These are phyloP conservation scores for Jackrogersella multiformis DNA, from an alignment of 495 filamentous ascomycete species.

Conservation along the genomic window DNA sequence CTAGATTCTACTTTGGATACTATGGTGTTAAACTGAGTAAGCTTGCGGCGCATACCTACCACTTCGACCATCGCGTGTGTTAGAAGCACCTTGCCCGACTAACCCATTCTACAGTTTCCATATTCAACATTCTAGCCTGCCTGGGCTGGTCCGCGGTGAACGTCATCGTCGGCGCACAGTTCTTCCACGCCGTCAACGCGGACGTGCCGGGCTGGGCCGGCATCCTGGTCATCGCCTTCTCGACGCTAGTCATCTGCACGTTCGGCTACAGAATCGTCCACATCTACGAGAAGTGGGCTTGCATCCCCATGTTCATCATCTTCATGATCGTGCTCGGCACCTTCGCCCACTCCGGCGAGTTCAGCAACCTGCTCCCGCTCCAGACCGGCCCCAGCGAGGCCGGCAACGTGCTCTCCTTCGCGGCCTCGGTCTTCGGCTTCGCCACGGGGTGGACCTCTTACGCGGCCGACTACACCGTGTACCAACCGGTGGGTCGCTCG, in stretches of 20 bases:
- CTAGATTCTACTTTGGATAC: constrained; percentile 82
- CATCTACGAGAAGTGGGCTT: constrained; percentile 79
- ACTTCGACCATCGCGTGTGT: background rate
- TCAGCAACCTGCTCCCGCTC: constrained; percentile 72
- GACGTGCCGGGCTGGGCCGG: constrained; percentile 77
- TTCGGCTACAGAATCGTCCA: constrained; percentile 88
- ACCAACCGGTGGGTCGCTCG: constrained; percentile 71
- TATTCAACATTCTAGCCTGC: constrained; percentile 80
- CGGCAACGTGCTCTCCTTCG: constrained; percentile 74
- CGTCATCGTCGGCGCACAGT: constrained; percentile 83
- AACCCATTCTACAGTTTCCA: constrained; percentile 60
- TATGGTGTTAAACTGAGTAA: constrained; percentile 75
- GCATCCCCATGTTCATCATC: constrained; percentile 80
- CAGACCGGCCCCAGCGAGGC: constrained; percentile 67
- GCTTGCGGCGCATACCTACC: constrained; percentile 38
- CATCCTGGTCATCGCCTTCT: constrained; percentile 77
- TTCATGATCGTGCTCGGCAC: constrained; percentile 79
- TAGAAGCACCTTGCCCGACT: constrained; percentile 12
- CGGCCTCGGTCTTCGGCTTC: constrained; percentile 78
- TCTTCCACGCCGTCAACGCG: constrained; percentile 78
- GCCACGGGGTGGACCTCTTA: constrained; percentile 83
- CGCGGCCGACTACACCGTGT: constrained; percentile 85
- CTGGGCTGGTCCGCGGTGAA: constrained; percentile 81
- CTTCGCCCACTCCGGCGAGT: constrained; percentile 79
- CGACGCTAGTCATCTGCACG: constrained; percentile 74